A percentile compares a stretch with the other conserved stretches of the same genome.
phyloP scores from a whole-genome alignment of 257 asterid genomes.

The Ballota nigra region DNA sequence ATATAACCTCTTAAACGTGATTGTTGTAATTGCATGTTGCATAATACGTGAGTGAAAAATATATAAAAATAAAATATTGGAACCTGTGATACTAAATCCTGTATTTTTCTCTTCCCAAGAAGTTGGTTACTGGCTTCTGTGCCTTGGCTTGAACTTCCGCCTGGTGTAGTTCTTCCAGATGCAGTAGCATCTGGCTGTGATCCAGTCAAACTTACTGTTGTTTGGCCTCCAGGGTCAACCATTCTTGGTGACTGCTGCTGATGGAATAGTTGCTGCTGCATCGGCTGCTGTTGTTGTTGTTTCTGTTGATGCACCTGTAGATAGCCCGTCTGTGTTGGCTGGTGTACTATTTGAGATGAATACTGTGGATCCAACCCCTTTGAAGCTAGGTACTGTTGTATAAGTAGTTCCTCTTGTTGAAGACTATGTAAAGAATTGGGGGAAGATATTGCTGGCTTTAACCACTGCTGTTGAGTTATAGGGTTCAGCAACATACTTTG shows the following conservation, averaged over 20 bases:
- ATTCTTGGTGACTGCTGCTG: conserved; percentile 41
- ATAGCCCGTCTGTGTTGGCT: conserved; percentile 49
- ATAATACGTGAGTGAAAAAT: not conserved
- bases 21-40: not conserved
- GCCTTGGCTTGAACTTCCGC: conserved; percentile 97
- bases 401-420: conserved; percentile 42
- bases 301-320: conserved; percentile 48
- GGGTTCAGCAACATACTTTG: conserved; percentile 71
- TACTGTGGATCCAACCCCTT: conserved; percentile 66
- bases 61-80: not conserved
- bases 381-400: conserved; percentile 63
- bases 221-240: conserved; percentile 69
- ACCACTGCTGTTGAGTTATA: conserved; percentile 81
- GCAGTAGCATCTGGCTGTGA: conserved; percentile 96
- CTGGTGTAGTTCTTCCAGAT: conserved; percentile 83
- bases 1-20: conserved; percentile 16
- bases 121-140: conserved; percentile 87
- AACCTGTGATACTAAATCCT: conserved; percentile 90
- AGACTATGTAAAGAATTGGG: conserved; percentile 69
- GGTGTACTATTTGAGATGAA: conserved; percentile 44
- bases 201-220: conserved; percentile 82
- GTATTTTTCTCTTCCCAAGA: conserved; percentile 93
- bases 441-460: conserved; percentile 72
- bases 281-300: not conserved
- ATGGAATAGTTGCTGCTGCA: not conserved